Evolutionary conservation across 2,329 filamentous ascomycete species (phyloP), one percentile per base, ranked within the genome.

Genomic region (Leptographium procerum): DNA sequence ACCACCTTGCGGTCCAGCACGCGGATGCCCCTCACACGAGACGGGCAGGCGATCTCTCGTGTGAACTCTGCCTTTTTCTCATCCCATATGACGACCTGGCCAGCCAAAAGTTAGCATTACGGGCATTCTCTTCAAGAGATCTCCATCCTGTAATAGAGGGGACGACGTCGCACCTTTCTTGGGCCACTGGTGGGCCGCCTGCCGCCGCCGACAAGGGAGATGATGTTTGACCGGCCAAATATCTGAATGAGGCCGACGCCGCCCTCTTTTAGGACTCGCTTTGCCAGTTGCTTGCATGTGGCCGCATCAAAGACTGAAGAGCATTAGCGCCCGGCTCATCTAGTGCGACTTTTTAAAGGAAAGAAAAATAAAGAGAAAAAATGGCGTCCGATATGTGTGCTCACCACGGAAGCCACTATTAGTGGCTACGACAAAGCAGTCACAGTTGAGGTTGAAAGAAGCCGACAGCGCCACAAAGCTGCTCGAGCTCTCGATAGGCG

Each of bases 161-260:
- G 24, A 16, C 24, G 22, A 13, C 47, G 10, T 31, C 24, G 2
- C 28, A 85, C 89, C 77, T 95, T 95, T 72, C 91, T 95, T 68
- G 87, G 87, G 16, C 90, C 85, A 66, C 90, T 94, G 67, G 92
- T 92, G 57, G 91, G 90, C 60, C 85, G 84, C 65, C 82, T 87
- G 54, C 94, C 91, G 65, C 92, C 92, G 63, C 91, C 91, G 58
- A 96, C 90, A 11, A 97, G 80, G 31, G 89, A 92, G 40, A 96
- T 78, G 70, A 91, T 95, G 73, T 92, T 91, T 57, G 89, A 85
- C 64, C 85, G 87, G 51, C 88, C 88, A 69, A 96, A 85, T 88
- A 96, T 94, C 70, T 91, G 86, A 29, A 87, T 88, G 47, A 89
- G 78, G 47, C 87, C 89, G 63, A 96, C 84, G 52, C 91, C 90